Percentiles rank a stretch among this genome's conserved stretches.
These are phyloP conservation scores for Phytophthora sp. DNA, from an alignment of 352 stramenopile species.

Conservation along the genomic window DNA sequence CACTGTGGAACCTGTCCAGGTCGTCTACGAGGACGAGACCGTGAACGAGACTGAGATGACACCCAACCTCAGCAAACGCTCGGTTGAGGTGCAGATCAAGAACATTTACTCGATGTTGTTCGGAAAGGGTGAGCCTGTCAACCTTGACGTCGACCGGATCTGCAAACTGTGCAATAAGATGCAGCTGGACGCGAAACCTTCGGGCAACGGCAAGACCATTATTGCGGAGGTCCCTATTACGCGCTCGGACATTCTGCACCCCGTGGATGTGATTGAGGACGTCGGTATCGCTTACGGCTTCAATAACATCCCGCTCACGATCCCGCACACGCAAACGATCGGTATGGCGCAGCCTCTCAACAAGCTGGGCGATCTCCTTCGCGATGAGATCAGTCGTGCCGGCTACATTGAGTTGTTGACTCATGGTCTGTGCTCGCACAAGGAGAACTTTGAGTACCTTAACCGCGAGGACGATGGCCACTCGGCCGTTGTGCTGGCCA, in stretches of 20 bases:
- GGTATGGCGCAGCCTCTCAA: constrained; percentile 97
- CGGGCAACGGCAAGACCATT: constrained; percentile 74
- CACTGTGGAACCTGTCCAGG: constrained; percentile 95
- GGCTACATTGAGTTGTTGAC: constrained; percentile 99
- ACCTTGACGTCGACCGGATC: constrained; percentile 90
- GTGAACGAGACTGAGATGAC: constrained; percentile 81
- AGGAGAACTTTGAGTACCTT: constrained; percentile 98
- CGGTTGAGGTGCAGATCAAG: constrained; percentile 84
- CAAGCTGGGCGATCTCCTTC: constrained; percentile 97
- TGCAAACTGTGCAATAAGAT: constrained; percentile 98
- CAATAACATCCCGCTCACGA: constrained; percentile 98
- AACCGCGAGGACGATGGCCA: constrained; percentile 82
- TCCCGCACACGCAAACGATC: constrained; percentile 96
- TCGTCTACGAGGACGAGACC: constrained; percentile 95
- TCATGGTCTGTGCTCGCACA: constrained; percentile 96
- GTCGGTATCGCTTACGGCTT: constrained; percentile 99
- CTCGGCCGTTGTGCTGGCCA: constrained; percentile 95
- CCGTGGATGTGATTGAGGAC: constrained; percentile 99
- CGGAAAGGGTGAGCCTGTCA: constrained; percentile 68
- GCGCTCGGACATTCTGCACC: constrained; percentile 98
- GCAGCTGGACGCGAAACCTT: constrained; percentile 93
- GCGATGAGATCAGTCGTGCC: constrained; percentile 97
- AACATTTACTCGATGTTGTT: constrained; percentile 92
- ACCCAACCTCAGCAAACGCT: constrained; percentile 93
- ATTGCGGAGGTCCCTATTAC: constrained; percentile 96